These are phyloP conservation scores for Dryas alaskensis DNA, from an alignment of 306 rosid species.

Conservation along the genomic window DNA sequence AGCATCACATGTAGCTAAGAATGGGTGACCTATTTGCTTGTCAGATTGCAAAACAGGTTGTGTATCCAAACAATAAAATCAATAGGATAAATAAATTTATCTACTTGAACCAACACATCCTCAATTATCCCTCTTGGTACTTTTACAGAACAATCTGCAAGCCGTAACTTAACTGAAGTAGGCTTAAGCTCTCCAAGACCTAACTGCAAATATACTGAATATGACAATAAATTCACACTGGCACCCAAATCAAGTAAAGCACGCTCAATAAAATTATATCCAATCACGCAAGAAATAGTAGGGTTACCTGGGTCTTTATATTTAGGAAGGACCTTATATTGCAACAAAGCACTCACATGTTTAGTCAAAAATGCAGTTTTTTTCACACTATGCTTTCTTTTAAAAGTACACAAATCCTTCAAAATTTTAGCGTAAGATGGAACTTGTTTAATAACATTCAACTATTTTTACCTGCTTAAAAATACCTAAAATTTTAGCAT, in stretches of 20 bases:
- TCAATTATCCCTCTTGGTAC: neutral
- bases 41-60: neutral
- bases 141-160: neutral
- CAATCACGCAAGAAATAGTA: neutral
- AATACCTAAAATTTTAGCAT: neutral
- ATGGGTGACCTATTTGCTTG: neutral
- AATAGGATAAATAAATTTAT: neutral
- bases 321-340: neutral
- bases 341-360: neutral
- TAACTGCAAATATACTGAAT: neutral
- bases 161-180: neutral
- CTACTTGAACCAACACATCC: conserved; percentile 3
- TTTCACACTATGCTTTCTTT: neutral
- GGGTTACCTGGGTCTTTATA: neutral
- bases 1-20: neutral
- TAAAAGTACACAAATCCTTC: neutral
- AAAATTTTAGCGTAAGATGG: neutral
- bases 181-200: neutral
- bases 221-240: neutral
- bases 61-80: neutral
- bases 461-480: too few relatives aligned
- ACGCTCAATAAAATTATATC: neutral
- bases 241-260: conserved; percentile 12
- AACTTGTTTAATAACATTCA: neutral
- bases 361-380: neutral